Evolutionary conservation across 768 basidiomycete genomes (phyloP).

Genomic region (Mrakia frigida): DNA sequence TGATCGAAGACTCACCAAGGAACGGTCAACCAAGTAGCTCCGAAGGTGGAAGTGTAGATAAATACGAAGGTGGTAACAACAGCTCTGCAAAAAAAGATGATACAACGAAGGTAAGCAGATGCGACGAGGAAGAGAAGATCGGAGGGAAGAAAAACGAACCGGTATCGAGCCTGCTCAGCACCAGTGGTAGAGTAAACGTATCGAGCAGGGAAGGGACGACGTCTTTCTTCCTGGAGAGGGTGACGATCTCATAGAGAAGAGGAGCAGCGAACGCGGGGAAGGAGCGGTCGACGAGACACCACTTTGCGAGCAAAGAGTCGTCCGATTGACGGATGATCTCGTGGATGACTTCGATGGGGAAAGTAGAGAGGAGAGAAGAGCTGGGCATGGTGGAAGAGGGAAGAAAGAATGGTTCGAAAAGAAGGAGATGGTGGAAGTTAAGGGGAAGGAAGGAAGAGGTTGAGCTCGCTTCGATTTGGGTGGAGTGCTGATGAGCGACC

Average conservation of each 20-base stretch:
- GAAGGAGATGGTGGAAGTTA: not conserved
- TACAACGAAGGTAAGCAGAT: too few species aligned
- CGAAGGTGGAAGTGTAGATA: constrained; percentile 35
- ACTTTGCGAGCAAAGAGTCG: not conserved
- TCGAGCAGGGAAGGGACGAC: not conserved
- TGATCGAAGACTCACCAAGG: constrained; percentile 31
- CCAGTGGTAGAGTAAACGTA: too few species aligned
- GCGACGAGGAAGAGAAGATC: too few species aligned
- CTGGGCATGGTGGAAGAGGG: not conserved
- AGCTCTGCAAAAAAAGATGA: not conserved
- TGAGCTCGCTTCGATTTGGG: too few species aligned
- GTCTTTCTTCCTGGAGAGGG: not conserved
- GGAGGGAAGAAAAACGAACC: too few species aligned
- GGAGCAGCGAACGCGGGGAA: not conserved
- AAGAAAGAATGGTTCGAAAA: not conserved
- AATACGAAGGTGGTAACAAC: constrained; percentile 33
- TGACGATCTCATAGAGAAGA: not conserved
- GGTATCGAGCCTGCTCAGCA: too few species aligned
- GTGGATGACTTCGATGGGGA: not conserved
- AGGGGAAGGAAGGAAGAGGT: not conserved
- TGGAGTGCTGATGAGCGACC: too few species aligned
- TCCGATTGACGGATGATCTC: not conserved
- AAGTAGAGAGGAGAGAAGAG: not conserved
- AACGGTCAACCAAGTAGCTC: constrained; percentile 36
- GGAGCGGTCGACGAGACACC: not conserved